These are phyloP conservation scores for Eucalyptus polybractea DNA, from an alignment of 345 rosid species.

Conservation along the genomic window DNA sequence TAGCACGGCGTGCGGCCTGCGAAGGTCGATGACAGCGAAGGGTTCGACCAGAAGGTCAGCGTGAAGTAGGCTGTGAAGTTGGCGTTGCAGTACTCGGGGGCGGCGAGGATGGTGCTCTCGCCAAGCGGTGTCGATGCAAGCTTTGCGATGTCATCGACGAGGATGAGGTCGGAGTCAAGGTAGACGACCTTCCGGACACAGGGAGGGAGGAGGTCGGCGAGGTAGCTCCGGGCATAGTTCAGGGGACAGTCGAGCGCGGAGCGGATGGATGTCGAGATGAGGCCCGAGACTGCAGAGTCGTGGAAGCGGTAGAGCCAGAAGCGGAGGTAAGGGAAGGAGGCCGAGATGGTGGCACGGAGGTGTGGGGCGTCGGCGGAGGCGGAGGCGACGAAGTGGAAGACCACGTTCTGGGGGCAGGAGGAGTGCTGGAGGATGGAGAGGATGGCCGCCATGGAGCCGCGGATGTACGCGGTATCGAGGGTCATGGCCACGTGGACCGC, in stretches of 20 bases:
- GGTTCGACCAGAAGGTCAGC: slow-evolving; percentile 7
- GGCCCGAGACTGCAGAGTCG: slow-evolving; percentile 46
- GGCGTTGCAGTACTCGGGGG: slow-evolving; percentile 91
- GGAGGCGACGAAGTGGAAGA: slow-evolving; percentile 79
- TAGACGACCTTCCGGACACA: slow-evolving; percentile 79
- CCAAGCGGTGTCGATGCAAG: slow-evolving; percentile 57
- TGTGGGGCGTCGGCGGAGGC: slow-evolving; percentile 36
- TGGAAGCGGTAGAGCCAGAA: slow-evolving; percentile 58
- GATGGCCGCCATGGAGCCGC: slow-evolving; percentile 91
- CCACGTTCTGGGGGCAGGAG: slow-evolving; percentile 75
- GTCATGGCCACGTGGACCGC: slow-evolving; percentile 94
- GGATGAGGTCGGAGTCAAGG: slow-evolving; percentile 83
- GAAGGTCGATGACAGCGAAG: slow-evolving; percentile 50
- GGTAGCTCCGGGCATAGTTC: slow-evolving; percentile 86
- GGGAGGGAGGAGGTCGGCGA: slow-evolving; percentile 56
- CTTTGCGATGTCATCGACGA: slow-evolving; percentile 79
- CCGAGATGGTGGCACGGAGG: slow-evolving; percentile 46
- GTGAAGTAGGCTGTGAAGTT: slow-evolving; percentile 85
- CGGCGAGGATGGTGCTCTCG: slow-evolving; percentile 46
- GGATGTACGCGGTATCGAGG: slow-evolving; percentile 72
- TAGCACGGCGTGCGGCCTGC: slow-evolving; percentile 30
- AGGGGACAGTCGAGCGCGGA: slow-evolving; percentile 82
- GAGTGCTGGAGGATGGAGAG: slow-evolving; percentile 86
- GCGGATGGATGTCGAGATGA: slow-evolving; percentile 84
- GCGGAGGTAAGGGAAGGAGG: slow-evolving; percentile 79